phyloP scores from a whole-genome alignment of 2,329 filamentous ascomycete species.

The Chaetomium strumarium region DNA sequence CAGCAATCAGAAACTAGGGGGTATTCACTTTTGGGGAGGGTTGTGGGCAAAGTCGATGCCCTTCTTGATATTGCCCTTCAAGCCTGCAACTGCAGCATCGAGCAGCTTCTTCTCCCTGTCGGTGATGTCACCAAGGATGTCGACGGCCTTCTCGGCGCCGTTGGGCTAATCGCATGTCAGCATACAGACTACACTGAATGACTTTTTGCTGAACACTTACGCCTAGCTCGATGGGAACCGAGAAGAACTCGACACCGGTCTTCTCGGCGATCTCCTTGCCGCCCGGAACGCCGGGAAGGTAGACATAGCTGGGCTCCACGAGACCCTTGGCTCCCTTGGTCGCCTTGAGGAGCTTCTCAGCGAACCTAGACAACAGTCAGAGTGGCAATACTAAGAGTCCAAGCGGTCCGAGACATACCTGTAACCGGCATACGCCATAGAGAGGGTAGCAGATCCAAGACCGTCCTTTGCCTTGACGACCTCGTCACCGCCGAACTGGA shows the following conservation, averaged over 20 bases:
- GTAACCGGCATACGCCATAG: constrained; percentile 89
- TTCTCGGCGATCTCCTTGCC: constrained; percentile 81
- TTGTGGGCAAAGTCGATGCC: constrained; percentile 84
- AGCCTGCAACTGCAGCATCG: constrained; percentile 65
- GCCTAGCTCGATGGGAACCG: constrained; percentile 89
- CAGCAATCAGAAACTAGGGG: constrained; percentile 22
- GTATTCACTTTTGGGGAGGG: constrained; percentile 78
- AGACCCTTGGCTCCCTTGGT: constrained; percentile 85
- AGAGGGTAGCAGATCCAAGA: constrained; percentile 75
- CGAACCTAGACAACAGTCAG: constrained; percentile 57
- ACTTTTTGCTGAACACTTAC: constrained; percentile 49
- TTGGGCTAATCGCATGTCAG: constrained; percentile 52
- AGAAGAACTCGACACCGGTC: constrained; percentile 89
- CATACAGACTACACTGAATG: neutral
- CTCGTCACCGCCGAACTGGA: constrained; percentile 96
- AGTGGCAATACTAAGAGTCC: neutral
- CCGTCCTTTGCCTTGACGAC: constrained; percentile 83
- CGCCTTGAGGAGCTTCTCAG: constrained; percentile 89
- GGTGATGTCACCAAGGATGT: constrained; percentile 70
- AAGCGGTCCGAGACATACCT: constrained; percentile 49
- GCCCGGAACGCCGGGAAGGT: constrained; percentile 82
- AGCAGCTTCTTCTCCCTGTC: constrained; percentile 87
- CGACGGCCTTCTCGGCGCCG: constrained; percentile 79
- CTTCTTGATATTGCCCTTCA: constrained; percentile 92
- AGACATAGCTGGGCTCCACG: constrained; percentile 91